Evolutionary conservation across 1,284 basidiomycete genomes (phyloP), one percentile per base, ranked within the genome.

Genomic region (Sporisorium graminicola): DNA sequence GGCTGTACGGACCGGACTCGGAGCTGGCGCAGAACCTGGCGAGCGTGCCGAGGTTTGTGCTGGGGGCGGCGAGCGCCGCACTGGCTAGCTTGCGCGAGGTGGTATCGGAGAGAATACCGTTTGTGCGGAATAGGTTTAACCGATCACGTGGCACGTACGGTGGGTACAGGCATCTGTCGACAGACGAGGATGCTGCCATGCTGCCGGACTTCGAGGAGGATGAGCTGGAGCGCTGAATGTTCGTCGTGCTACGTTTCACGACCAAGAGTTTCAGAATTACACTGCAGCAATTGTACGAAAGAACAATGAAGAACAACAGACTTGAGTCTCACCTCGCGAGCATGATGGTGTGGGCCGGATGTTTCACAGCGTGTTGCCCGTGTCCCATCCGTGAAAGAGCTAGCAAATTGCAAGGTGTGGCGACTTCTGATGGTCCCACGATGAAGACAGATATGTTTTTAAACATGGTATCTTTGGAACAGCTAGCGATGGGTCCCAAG

Each of bases 1-100:
- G 62, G 43, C 54, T 78, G 81, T 82, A 78, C 80, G 64, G 67
- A 6, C 31, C 63, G 72, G 79, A 82, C 91, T 40, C 91, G 92
- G n/a, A 90, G 90, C 59, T 93, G 92, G 85, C 91, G 13, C 92
- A 88, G 93, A 74, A 68, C 26, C 31, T 79, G 53, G 74, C 78
- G 27, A 72, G 65, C 7, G 58, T 70, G 50, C 74, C 70, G 10
- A 47, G 67, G 10, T 77, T 74, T 49, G 68, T 80, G 24, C 53
- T 65, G 24, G 80, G 77, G 42, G 60, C 60, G n/a, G 66, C 58
- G 5, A 69, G 65, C 26, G 66, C 74, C 3, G 68, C 50, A 0
- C 64, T 74, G 33, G 68, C 80, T 9, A 65, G 73, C 33, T 27
- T 76, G 18, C 46, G 66, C 20, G 72, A 78, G 56, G 40, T 75